These are phyloP conservation scores for Saccharum officinarum DNA, from an alignment of 176 grass and related monocot species.

Conservation along the genomic window DNA sequence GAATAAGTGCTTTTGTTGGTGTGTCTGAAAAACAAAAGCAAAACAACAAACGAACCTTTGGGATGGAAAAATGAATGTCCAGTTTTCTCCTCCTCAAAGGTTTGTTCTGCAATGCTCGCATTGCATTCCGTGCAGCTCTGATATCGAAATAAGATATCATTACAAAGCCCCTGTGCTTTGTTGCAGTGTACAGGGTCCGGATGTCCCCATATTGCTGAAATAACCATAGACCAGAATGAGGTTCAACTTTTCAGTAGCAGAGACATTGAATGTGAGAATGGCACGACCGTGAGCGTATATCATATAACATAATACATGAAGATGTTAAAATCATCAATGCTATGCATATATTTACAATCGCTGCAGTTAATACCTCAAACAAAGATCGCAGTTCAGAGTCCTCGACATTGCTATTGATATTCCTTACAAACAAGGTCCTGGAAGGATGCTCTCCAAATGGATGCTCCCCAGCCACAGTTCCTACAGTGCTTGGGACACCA, in stretches of 20 bases:
- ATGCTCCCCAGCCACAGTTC: slow-evolving; percentile 81
- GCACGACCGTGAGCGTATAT: neutral
- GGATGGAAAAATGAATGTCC: slow-evolving; percentile 97
- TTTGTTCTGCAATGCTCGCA: slow-evolving; percentile 84
- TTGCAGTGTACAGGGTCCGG: slow-evolving; percentile 81
- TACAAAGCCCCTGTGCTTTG: slow-evolving; percentile 91
- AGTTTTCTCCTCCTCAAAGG: slow-evolving; percentile 86
- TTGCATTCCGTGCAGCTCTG: slow-evolving; percentile 68
- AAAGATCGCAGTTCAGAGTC: slow-evolving; percentile 78
- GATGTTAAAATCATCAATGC: slow-evolving; percentile 12
- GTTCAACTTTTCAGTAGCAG: slow-evolving; percentile 11
- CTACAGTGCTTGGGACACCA: slow-evolving; percentile 51
- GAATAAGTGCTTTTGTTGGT: neutral
- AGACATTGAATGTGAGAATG: neutral
- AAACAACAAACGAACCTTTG: slow-evolving; percentile 52
- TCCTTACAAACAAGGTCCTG: slow-evolving; percentile 96
- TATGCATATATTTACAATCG: neutral
- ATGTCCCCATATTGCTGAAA: slow-evolving; percentile 95
- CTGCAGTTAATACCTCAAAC: slow-evolving; percentile 80
- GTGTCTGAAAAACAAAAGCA: neutral
- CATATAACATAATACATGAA: slow-evolving; percentile 12
- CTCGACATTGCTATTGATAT: slow-evolving; percentile 98
- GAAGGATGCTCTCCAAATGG: slow-evolving; percentile 94
- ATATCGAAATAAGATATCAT: slow-evolving; percentile 99
- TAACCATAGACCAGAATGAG: slow-evolving; percentile 19